Evolutionary conservation across 768 basidiomycete genomes (phyloP).

Genomic region (Leccinum uliginosum): DNA sequence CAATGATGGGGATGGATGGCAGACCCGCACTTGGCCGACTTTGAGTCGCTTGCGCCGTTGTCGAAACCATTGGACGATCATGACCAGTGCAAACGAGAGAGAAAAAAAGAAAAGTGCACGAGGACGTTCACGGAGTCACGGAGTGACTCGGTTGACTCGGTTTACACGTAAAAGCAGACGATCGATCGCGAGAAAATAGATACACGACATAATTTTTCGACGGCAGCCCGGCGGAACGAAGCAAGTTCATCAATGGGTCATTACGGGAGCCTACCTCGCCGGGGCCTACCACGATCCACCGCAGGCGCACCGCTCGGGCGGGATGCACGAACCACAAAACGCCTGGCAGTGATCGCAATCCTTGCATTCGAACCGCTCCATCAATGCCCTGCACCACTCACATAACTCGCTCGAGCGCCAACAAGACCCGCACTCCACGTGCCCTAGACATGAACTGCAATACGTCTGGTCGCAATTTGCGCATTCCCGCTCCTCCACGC

Average conservation of each 20-base stretch:
- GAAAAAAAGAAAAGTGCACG: not conserved
- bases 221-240: too few relatives aligned
- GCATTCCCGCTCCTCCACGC: slow-evolving; percentile 1
- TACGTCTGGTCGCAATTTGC: slow-evolving; percentile 8
- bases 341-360: not conserved
- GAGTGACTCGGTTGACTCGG: too few relatives aligned
- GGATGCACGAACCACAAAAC: too few relatives aligned
- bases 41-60: too few relatives aligned
- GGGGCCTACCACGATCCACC: too few relatives aligned
- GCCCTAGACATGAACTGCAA: slow-evolving; percentile 11
- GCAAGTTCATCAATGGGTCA: too few relatives aligned
- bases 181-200: not conserved
- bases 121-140: too few relatives aligned
- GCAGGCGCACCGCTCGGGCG: too few relatives aligned
- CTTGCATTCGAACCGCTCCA: not conserved
- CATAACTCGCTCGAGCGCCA: not conserved
- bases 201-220: not conserved
- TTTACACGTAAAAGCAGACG: not conserved
- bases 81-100: too few relatives aligned
- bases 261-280: too few relatives aligned
- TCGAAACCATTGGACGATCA: not conserved
- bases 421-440: slow-evolving; percentile 5
- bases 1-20: not conserved
- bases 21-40: too few relatives aligned
- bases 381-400: too few relatives aligned